These are phyloP conservation scores for Candida xyloterini DNA, from an alignment of 805 yeast genomes.

Conservation along the genomic window DNA sequence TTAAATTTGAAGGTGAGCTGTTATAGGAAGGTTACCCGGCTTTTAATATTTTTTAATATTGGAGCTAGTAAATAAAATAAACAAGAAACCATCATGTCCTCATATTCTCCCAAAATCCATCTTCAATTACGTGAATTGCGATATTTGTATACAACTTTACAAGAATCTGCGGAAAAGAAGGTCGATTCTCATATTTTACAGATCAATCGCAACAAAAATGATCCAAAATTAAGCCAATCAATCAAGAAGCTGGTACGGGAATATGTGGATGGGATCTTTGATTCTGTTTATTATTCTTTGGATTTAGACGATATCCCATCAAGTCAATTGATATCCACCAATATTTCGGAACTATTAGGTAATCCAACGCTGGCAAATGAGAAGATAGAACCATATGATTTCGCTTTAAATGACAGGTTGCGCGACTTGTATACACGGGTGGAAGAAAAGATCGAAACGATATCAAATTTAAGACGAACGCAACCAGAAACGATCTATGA, in stretches of 20 bases:
- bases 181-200: constrained; percentile 33
- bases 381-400: constrained; percentile 69
- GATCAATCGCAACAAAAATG: constrained; percentile 5
- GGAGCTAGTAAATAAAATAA: no score
- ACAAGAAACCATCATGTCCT: constrained; percentile 34
- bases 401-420: constrained; percentile 55
- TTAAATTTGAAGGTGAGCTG: constrained; percentile 3
- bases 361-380: constrained; percentile 10
- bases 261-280: constrained; percentile 53
- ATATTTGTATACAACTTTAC: constrained; percentile 44
- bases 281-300: constrained; percentile 52
- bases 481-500: constrained; percentile 43
- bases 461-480: constrained; percentile 52
- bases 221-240: constrained; percentile 28
- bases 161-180: constrained; percentile 40
- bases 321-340: neutral
- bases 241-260: constrained; percentile 44
- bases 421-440: constrained; percentile 55
- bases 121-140: constrained; percentile 53
- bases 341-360: neutral
- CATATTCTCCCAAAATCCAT: constrained; percentile 34
- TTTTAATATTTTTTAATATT: no score
- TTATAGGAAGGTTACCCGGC: constrained; percentile 8
- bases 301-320: constrained; percentile 51
- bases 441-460: constrained; percentile 58